phyloP scores from a whole-genome alignment of 2,329 filamentous ascomycete genomes.

The Rosellinia necatrix region DNA sequence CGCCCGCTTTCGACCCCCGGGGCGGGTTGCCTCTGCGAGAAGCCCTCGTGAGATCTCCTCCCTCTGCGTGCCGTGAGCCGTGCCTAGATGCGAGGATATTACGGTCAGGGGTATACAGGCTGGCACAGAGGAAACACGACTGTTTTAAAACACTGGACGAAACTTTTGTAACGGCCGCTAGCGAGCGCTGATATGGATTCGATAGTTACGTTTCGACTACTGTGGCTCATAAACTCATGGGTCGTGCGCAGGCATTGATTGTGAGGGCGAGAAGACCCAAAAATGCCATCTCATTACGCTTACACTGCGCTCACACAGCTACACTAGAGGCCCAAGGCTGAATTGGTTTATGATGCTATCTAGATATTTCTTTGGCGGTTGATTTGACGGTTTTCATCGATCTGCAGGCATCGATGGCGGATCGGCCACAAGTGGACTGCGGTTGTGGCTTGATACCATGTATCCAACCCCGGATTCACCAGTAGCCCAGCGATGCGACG shows the following conservation, averaged over 20 bases:
- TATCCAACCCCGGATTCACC: neutral
- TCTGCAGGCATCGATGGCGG: neutral
- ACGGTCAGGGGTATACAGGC: conserved; percentile 4
- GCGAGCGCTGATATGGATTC: neutral
- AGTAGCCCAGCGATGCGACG: neutral
- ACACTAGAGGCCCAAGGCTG: too few species aligned
- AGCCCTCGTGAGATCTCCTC: neutral
- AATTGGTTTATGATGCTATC: neutral
- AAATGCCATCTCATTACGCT: too few species aligned
- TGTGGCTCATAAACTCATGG: neutral
- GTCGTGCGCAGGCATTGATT: too few species aligned
- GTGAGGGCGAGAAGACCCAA: too few species aligned
- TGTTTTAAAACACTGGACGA: conserved; percentile 23
- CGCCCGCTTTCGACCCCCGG: neutral
- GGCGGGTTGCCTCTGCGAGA: neutral
- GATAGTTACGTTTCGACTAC: conserved; percentile 1
- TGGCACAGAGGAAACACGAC: conserved; percentile 1
- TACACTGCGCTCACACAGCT: too few species aligned
- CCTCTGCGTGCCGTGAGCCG: neutral
- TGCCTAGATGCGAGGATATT: neutral
- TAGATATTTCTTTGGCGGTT: neutral
- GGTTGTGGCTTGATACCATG: neutral
- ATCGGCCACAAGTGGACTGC: neutral
- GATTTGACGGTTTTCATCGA: neutral
- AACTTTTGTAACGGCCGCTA: conserved; percentile 1